phyloP scores from a whole-genome alignment of 1,284 basidiomycete species.

The Fistulinella cinereoalba region DNA sequence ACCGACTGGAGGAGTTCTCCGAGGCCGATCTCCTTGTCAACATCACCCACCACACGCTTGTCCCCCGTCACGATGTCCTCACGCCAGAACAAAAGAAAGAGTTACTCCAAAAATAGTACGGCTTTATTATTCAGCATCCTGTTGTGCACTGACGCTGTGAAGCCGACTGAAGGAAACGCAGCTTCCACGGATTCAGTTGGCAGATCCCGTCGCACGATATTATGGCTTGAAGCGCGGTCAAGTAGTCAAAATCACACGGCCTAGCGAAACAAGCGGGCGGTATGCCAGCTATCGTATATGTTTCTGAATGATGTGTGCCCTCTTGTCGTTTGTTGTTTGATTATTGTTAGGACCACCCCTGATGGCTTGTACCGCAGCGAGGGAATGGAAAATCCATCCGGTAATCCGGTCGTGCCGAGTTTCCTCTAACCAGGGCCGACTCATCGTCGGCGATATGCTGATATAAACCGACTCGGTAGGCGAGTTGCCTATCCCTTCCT shows the following conservation, averaged over 20 bases:
- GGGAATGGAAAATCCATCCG: too few species aligned
- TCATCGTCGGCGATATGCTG: too few species aligned
- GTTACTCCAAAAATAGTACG: conserved; percentile 90
- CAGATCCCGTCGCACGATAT: conserved; percentile 96
- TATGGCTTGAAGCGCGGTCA: conserved; percentile 94
- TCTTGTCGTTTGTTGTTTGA: neutral
- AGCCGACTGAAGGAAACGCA: conserved; percentile 98
- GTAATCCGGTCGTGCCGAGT: too few species aligned
- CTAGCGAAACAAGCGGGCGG: conserved; percentile 94
- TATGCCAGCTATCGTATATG: conserved; percentile 93
- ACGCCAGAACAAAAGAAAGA: conserved; percentile 83
- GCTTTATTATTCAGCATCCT: conserved; percentile 29
- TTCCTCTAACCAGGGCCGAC: too few species aligned
- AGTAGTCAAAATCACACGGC: conserved; percentile 97
- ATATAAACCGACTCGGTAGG: too few species aligned
- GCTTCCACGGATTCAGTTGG: conserved; percentile 92
- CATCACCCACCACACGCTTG: conserved; percentile 94
- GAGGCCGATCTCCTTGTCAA: conserved; percentile 97
- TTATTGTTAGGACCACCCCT: conserved; percentile 1
- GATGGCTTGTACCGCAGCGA: conserved; percentile 17
- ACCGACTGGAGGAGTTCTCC: conserved; percentile 93
- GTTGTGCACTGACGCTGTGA: conserved; percentile 12
- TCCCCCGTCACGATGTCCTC: conserved; percentile 92
- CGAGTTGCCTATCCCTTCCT: too few species aligned
- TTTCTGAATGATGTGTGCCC: conserved; percentile 45